These are phyloP conservation scores for Lanmaoa rubissima DNA, from an alignment of 768 basidiomycete genomes.

Conservation along the genomic window DNA sequence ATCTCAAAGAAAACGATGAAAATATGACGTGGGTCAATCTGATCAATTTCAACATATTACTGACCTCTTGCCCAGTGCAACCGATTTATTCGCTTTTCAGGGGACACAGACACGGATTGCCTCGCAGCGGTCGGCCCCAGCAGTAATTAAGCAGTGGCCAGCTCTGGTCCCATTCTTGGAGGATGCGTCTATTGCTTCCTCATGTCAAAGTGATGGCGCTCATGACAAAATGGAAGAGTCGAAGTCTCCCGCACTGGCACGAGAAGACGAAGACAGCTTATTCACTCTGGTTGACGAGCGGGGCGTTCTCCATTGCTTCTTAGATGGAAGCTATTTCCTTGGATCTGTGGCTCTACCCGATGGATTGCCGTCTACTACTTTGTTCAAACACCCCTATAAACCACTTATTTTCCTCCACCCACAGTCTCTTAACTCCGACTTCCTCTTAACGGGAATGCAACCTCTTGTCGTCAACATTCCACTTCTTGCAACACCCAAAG, in stretches of 20 bases:
- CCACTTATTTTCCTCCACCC: slow-evolving; percentile 53
- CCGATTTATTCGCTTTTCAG: slow-evolving; percentile 81
- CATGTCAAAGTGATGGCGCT: slow-evolving; percentile 33
- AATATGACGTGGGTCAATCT: slow-evolving; percentile 55
- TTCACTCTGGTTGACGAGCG: slow-evolving; percentile 56
- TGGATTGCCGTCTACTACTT: slow-evolving; percentile 33
- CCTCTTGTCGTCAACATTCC: slow-evolving; percentile 55
- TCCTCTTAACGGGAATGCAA: slow-evolving; percentile 26
- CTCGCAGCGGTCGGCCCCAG: slow-evolving; percentile 48
- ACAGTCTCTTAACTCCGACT: slow-evolving; percentile 27
- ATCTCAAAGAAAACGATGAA: slow-evolving; percentile 63
- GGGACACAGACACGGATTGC: slow-evolving; percentile 54
- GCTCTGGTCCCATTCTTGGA: slow-evolving; percentile 53
- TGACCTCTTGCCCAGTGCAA: slow-evolving; percentile 49
- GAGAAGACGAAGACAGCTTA: slow-evolving; percentile 61
- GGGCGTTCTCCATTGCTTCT: slow-evolving; percentile 61
- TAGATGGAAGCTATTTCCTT: slow-evolving; percentile 76
- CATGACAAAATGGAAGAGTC: slow-evolving; percentile 28
- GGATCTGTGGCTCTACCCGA: slow-evolving; percentile 43
- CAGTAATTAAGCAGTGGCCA: slow-evolving; percentile 67
- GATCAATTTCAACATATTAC: slow-evolving; percentile 4
- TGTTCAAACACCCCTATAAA: slow-evolving; percentile 43
- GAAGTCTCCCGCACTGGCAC: slow-evolving; percentile 26
- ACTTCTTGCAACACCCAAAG: slow-evolving; percentile 51
- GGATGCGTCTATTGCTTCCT: slow-evolving; percentile 59